A percentile compares a stretch with the other conserved stretches of the same genome.
Evolutionary conservation across 1,139 yeast species (phyloP).

Genomic region (Hyphopichia buzzinii): DNA sequence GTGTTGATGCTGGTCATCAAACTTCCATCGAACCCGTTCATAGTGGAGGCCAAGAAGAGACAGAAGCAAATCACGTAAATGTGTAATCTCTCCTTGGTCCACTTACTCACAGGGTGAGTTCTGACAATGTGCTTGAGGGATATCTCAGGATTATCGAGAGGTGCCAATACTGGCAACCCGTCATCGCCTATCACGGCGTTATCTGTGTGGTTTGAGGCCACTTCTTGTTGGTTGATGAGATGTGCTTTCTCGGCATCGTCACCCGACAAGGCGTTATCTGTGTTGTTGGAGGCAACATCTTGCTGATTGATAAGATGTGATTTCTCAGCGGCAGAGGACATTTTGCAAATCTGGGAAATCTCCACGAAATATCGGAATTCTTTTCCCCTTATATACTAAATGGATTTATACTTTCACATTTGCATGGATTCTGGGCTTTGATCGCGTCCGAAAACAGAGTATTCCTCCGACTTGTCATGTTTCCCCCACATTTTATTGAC

Average conservation of each 20-base stretch:
- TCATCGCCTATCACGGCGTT: background rate
- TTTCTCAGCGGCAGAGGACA: no score
- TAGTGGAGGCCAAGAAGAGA: constrained; percentile 3
- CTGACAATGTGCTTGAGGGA: constrained; percentile 3
- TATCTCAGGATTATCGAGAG: constrained; percentile 1
- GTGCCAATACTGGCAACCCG: constrained; percentile 3
- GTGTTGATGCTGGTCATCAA: constrained; percentile 14
- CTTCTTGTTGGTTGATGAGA: background rate
- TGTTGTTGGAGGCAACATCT: background rate
- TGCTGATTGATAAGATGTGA: background rate
- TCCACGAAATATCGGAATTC: no score
- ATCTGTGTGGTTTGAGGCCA: background rate
- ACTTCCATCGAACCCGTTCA: constrained; percentile 6
- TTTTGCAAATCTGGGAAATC: no score
- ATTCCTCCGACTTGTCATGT: background rate
- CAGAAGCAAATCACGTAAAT: constrained; percentile 4
- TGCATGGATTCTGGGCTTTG: no score
- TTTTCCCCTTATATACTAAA: no score
- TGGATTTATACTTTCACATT: no score
- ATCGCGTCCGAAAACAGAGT: background rate
- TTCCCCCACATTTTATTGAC: background rate
- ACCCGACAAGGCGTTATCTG: background rate
- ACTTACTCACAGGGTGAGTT: constrained; percentile 4
- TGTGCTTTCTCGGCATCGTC: background rate
- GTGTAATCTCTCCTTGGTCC: constrained; percentile 3